Conservation (phyloP, 1,284 basidiomycete species). For the Marasmius oreades region DNA sequence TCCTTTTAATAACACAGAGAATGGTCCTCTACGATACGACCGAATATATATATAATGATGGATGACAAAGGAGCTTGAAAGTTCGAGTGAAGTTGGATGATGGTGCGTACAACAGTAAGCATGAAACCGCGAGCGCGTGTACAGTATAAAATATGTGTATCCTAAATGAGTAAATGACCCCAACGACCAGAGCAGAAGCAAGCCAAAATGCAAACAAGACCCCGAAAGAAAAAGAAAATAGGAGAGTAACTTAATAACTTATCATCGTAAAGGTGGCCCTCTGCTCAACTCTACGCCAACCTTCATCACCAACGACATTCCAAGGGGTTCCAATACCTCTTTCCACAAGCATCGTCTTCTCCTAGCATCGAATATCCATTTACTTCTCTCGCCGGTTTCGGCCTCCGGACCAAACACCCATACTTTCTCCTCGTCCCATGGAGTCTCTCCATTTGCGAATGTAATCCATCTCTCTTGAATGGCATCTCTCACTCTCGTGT, state of each 20-base stretch:
- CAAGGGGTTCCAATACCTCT: constrained; percentile 61
- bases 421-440: constrained; percentile 64
- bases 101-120: too few relatives aligned
- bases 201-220: neutral
- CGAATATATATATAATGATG: too few relatives aligned
- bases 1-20: too few relatives aligned
- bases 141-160: too few relatives aligned
- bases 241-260: neutral
- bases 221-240: neutral
- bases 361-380: constrained; percentile 50
- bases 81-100: too few relatives aligned
- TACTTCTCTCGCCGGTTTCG: constrained; percentile 59
- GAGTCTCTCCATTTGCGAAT: constrained; percentile 68
- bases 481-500: constrained; percentile 58
- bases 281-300: constrained; percentile 68
- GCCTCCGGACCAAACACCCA: constrained; percentile 75
- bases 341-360: constrained; percentile 52
- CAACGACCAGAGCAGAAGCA: neutral
- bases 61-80: too few relatives aligned
- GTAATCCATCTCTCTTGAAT: constrained; percentile 69
- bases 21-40: too few relatives aligned
- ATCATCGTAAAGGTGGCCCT: constrained; percentile 41
- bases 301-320: constrained; percentile 63
- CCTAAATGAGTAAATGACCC: neutral
- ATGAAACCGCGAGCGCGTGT: too few relatives aligned